Percentiles rank a stretch among this genome's conserved stretches.
phyloP scores from a whole-genome alignment of 495 filamentous ascomycete species.

The Penicillium diatomitis region DNA sequence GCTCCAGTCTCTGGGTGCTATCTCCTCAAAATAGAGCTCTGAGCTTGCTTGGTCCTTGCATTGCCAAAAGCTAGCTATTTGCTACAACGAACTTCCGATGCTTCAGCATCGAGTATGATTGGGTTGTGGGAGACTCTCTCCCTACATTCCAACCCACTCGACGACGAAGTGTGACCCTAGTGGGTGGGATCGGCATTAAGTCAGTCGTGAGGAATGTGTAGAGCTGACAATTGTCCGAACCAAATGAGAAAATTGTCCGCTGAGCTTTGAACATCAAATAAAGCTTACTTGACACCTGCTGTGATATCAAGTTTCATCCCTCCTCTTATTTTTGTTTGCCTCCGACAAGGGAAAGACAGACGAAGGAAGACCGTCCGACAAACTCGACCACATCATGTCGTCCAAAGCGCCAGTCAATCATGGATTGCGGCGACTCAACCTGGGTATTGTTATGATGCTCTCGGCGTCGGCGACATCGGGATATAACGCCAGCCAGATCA shows the following conservation, averaged over 20 bases:
- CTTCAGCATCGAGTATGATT: constrained; percentile 6
- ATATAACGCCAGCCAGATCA: constrained; percentile 23
- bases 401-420: constrained; percentile 3
- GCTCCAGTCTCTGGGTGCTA: neutral
- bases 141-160: constrained; percentile 13
- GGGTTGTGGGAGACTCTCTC: constrained; percentile 4
- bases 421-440: constrained; percentile 16
- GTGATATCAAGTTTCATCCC: too few species aligned
- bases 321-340: too few species aligned
- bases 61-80: constrained; percentile 1
- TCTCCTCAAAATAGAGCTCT: neutral
- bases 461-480: constrained; percentile 19
- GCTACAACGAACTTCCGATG: neutral
- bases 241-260: constrained; percentile 4
- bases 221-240: constrained; percentile 7
- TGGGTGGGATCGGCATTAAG: constrained; percentile 6
- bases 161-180: constrained; percentile 7
- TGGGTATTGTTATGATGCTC: constrained; percentile 20
- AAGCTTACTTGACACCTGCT: neutral
- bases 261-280: constrained; percentile 3
- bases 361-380: too few species aligned
- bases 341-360: too few species aligned
- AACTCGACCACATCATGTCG: constrained; percentile 6
- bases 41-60: constrained; percentile 6
- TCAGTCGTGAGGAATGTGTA: constrained; percentile 10